Conservation (phyloP, 352 stramenopile genomes). For the Peronospora destructor region DNA sequence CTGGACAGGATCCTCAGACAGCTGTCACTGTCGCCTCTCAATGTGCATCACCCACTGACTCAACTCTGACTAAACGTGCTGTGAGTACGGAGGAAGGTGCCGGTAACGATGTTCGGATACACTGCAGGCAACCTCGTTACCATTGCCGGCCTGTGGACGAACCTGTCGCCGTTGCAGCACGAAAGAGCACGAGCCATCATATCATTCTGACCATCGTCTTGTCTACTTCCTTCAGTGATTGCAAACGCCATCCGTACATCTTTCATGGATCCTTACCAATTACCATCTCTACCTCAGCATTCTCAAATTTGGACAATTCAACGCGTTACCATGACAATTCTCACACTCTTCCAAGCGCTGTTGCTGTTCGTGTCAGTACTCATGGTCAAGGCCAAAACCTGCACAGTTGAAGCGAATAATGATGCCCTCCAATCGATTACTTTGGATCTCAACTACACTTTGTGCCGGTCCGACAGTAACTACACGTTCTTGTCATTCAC, state of each 20-base stretch:
- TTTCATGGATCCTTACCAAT: background rate
- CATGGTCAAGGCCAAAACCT: constrained; percentile 7
- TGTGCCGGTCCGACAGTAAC: constrained; percentile 22
- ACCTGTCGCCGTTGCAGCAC: no score
- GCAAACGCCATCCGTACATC: background rate
- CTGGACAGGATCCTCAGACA: no score
- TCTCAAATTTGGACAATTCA: constrained; percentile 5
- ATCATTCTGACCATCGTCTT: background rate
- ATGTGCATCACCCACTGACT: no score
- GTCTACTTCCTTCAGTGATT: background rate
- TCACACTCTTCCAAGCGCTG: constrained; percentile 1
- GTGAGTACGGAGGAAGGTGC: no score
- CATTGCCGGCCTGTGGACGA: no score
- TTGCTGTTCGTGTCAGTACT: constrained; percentile 2
- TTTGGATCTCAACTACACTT: constrained; percentile 8
- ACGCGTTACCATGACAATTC: background rate
- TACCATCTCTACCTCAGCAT: constrained; percentile 5
- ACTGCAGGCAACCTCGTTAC: no score
- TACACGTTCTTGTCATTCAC: constrained; percentile 12
- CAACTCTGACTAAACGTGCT: no score
- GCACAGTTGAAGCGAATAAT: constrained; percentile 8
- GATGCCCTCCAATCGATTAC: constrained; percentile 3
- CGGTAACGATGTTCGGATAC: no score
- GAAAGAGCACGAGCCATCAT: background rate
- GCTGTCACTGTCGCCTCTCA: no score